These are phyloP conservation scores for Besnoitia besnoiti DNA, from an alignment of 169 alveolate species.

Conservation along the genomic window DNA sequence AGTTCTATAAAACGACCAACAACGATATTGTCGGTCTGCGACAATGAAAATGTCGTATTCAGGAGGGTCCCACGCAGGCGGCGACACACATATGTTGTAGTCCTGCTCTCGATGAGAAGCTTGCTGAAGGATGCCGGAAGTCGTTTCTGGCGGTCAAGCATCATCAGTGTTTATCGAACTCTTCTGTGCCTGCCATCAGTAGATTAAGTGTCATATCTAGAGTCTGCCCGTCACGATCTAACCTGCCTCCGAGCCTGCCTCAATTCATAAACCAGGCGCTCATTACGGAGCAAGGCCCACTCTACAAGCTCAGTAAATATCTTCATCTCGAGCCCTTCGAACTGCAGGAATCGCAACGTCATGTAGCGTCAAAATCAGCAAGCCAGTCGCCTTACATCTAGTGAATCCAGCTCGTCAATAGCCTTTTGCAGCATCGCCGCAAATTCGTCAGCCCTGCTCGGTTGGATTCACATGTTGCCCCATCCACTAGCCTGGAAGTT, in stretches of 20 bases:
- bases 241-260: not conserved
- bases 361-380: not conserved
- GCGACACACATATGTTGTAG: no score
- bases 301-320: not conserved
- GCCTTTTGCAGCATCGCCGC: not conserved
- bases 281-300: constrained; percentile 9
- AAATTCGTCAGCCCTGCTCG: not conserved
- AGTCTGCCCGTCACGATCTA: not conserved
- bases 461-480: no score
- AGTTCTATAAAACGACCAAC: no score
- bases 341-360: not conserved
- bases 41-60: no score
- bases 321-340: not conserved
- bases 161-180: not conserved
- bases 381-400: not conserved
- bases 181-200: not conserved
- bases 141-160: no score
- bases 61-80: no score
- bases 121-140: no score
- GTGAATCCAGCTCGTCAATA: not conserved
- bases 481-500: no score
- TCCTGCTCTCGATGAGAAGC: no score
- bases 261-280: not conserved
- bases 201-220: not conserved
- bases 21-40: no score